Base-by-base conservation (phyloP, 352 stramenopile species). In the Phytophthora hibernalis region DNA sequence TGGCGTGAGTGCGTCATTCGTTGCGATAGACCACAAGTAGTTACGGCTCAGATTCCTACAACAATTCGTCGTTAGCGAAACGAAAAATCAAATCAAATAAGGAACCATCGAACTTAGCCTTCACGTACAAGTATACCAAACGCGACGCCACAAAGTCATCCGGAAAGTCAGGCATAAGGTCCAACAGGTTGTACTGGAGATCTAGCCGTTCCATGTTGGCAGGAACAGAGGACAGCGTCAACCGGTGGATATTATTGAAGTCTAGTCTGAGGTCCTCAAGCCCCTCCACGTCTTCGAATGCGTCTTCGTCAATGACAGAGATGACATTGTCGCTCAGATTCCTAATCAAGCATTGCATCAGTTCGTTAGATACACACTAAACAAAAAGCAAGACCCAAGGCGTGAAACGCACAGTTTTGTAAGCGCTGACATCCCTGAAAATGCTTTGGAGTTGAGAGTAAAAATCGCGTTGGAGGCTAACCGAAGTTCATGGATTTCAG, bases 321-420 rank as follows among this genome's bases (percentile, higher is more conserved):
- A 91, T 87, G 20, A 90, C 76, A 38, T 91, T 91, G 70, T 91
- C 81, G 40, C 79, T 85, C 54, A 91, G 65, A 61, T 90, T 82
- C 24, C 82, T 89, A 22, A 10, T 24, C 16, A 59, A 15, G 35
- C 33, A 9, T 20, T 26, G 38, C 13, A 51, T 22, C 54, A 26
- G 5, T 30, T 24, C 6, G 38, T 68, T 33, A 61, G 21, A 44
- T 15, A 7, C 44, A n/a, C 22, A 30, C 9, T 18, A 53, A 50
- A 11, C 4, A 0, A 47, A n/a, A 40, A 43, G 8, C 8, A 44
- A 47, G 13, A 12, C 10, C 11, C 16, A 52, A 40, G 13, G 8
- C 43, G 28, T 48, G 40, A 37, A 24, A 76, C 80, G 33, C 65
- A 89, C 81, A 90, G 60, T 63, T 65, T 85, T 33, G 68, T 65